Percentiles rank a stretch among this genome's conserved stretches.
Conservation (phyloP, 1,284 basidiomycete genomes). For the Trichosporon sp. region DNA sequence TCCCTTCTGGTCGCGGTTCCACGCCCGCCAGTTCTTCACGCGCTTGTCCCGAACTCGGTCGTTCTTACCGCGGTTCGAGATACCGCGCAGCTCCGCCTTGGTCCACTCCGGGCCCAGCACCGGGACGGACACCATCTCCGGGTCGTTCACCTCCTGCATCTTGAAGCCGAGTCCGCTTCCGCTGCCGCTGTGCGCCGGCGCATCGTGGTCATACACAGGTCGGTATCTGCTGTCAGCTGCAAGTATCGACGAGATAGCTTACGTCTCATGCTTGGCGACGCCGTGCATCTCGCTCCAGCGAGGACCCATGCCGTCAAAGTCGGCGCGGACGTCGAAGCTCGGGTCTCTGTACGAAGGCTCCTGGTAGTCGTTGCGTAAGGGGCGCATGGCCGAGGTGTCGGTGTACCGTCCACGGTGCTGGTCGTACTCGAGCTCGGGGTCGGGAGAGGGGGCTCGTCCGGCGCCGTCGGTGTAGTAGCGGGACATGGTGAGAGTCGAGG, state of each 20-base stretch:
- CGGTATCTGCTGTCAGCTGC: constrained; percentile 35
- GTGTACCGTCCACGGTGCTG: constrained; percentile 10
- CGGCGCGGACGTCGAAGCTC: constrained; percentile 80
- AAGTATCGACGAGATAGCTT: constrained; percentile 31
- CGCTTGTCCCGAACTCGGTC: constrained; percentile 65
- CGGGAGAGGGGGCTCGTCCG: constrained; percentile 19
- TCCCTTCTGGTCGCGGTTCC: constrained; percentile 71
- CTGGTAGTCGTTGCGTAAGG: constrained; percentile 34
- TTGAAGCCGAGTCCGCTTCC: constrained; percentile 52
- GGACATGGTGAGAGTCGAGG: constrained; percentile 25
- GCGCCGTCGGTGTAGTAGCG: constrained; percentile 32
- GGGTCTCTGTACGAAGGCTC: constrained; percentile 58
- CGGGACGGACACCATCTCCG: constrained; percentile 66
- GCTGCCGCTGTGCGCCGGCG: not conserved
- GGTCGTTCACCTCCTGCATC: constrained; percentile 33
- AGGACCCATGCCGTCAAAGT: constrained; percentile 86
- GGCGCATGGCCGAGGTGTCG: constrained; percentile 12
- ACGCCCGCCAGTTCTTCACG: constrained; percentile 65
- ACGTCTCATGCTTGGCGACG: constrained; percentile 58
- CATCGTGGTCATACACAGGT: constrained; percentile 40
- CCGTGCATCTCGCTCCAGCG: constrained; percentile 64
- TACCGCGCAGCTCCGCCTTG: constrained; percentile 69
- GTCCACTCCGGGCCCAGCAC: constrained; percentile 84
- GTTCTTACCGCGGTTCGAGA: constrained; percentile 69
- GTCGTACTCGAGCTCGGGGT: constrained; percentile 23